A percentile compares a stretch with the other conserved stretches of the same genome.
Evolutionary conservation across 306 rosid genomes (phyloP).

Genomic region (Quercus glauca): DNA sequence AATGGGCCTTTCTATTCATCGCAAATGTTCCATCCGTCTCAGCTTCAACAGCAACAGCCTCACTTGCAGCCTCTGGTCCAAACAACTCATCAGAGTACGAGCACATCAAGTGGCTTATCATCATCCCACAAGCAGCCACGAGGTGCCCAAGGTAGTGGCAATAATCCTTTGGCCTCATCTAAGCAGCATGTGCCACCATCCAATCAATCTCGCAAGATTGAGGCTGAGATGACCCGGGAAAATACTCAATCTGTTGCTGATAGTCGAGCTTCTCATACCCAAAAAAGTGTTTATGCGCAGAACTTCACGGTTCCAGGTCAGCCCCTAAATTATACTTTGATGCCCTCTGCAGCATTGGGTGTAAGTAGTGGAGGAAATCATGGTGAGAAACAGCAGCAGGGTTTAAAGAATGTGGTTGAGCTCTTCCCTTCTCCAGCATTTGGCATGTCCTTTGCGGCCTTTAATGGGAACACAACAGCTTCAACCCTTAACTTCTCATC

Average conservation of each 20-base stretch:
- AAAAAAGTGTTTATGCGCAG: constrained; percentile 44
- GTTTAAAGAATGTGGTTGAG: constrained; percentile 48
- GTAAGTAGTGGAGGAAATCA: constrained; percentile 39
- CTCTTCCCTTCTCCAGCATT: constrained; percentile 53
- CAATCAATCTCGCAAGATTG: constrained; percentile 39
- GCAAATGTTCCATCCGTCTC: constrained; percentile 53
- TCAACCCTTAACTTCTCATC: constrained; percentile 54
- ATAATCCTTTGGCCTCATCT: constrained; percentile 34
- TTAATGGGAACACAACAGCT: constrained; percentile 24
- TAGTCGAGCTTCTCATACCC: constrained; percentile 31
- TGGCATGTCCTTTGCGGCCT: constrained; percentile 54
- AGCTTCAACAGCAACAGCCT: constrained; percentile 52
- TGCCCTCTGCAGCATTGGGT: constrained; percentile 42
- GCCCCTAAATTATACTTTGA: constrained; percentile 55
- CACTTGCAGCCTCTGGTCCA: constrained; percentile 39
- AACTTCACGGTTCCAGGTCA: constrained; percentile 55
- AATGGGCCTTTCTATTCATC: constrained; percentile 49
- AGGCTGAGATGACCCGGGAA: constrained; percentile 31
- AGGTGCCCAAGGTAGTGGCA: constrained; percentile 40
- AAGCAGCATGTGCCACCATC: constrained; percentile 37
- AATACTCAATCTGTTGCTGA: constrained; percentile 38
- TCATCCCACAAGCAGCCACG: constrained; percentile 47
- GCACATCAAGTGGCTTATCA: constrained; percentile 35
- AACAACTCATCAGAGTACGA: constrained; percentile 36
- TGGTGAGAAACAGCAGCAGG: constrained; percentile 41